Conservation (phyloP, 2,329 filamentous ascomycete genomes). For the Neophaeococcomyces mojaviensis region DNA sequence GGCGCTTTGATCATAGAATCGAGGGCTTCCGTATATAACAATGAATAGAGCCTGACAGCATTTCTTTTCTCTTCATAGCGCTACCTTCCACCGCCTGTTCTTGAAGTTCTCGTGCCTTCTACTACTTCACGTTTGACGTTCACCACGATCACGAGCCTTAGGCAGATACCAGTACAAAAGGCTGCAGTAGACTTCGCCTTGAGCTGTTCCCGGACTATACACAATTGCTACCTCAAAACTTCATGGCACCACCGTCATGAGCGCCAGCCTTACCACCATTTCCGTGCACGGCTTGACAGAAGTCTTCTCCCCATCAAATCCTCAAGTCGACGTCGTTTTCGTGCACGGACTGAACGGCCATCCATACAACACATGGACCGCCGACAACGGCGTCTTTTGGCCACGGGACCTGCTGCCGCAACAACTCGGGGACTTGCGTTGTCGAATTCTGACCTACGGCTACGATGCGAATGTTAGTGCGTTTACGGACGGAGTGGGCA, state of each 20-base stretch:
- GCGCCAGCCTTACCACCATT: neutral
- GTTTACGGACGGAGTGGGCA: conserved; percentile 48
- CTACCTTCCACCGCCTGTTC: too few relatives aligned
- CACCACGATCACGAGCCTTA: too few relatives aligned
- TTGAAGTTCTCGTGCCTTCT: too few relatives aligned
- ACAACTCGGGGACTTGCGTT: conserved; percentile 49
- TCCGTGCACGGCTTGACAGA: conserved; percentile 33
- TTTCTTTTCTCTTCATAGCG: too few relatives aligned
- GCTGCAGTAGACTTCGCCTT: too few relatives aligned
- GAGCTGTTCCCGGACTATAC: too few relatives aligned
- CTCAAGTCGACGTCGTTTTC: conserved; percentile 52
- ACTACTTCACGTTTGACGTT: too few relatives aligned
- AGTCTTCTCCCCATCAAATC: conserved; percentile 32
- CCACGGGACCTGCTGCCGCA: conserved; percentile 59
- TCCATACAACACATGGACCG: conserved; percentile 56
- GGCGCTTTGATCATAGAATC: too few relatives aligned
- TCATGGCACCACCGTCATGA: conserved; percentile 5
- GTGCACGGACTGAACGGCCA: conserved; percentile 64
- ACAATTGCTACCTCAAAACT: neutral
- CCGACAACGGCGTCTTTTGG: conserved; percentile 56
- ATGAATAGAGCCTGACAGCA: too few relatives aligned
- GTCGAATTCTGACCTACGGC: conserved; percentile 63
- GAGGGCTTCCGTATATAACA: too few relatives aligned
- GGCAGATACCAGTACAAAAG: too few relatives aligned
- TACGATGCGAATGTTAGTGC: conserved; percentile 61